phyloP scores from a whole-genome alignment of 1,284 basidiomycete species.

The Tremellales sp. region DNA sequence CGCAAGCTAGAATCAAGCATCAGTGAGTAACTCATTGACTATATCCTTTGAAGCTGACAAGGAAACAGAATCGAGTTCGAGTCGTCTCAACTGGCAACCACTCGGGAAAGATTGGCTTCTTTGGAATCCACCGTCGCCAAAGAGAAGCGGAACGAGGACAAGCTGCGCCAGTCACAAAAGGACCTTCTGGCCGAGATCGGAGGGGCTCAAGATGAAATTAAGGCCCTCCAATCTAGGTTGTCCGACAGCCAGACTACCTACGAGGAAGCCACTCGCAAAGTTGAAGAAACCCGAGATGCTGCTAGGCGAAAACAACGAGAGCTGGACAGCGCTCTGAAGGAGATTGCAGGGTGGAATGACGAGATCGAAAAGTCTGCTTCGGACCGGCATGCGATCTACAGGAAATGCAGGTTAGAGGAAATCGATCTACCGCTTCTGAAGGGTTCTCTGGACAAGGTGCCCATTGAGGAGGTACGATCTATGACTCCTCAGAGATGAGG shows the following conservation, averaged over 20 bases:
- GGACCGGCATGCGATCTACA: conserved; percentile 81
- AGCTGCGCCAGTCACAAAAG: conserved; percentile 58
- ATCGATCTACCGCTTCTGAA: conserved; percentile 70
- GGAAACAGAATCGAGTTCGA: conserved; percentile 68
- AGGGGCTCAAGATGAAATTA: conserved; percentile 60
- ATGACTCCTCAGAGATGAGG: conserved; percentile 4
- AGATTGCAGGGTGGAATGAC: conserved; percentile 85
- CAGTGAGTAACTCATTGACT: conserved; percentile 58
- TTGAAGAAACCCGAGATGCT: conserved; percentile 73
- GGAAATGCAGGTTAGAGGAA: conserved; percentile 90
- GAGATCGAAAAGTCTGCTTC: conserved; percentile 85
- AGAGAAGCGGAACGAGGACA: conserved; percentile 58
- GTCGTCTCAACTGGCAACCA: conserved; percentile 63
- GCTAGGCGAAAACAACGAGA: conserved; percentile 66
- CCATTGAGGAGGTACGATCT: conserved; percentile 79
- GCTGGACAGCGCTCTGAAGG: conserved; percentile 83
- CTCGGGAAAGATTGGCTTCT: conserved; percentile 60
- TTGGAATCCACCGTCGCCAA: conserved; percentile 57
- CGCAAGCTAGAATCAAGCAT: conserved; percentile 80
- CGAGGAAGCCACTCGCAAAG: conserved; percentile 53
- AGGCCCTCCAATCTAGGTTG: conserved; percentile 60
- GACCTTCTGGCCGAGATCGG: conserved; percentile 63
- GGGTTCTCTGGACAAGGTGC: conserved; percentile 79
- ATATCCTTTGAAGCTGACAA: conserved; percentile 7
- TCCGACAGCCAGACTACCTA: conserved; percentile 49